Conservation (phyloP, 306 rosid genomes). For the Arachis hypogaea region DNA sequence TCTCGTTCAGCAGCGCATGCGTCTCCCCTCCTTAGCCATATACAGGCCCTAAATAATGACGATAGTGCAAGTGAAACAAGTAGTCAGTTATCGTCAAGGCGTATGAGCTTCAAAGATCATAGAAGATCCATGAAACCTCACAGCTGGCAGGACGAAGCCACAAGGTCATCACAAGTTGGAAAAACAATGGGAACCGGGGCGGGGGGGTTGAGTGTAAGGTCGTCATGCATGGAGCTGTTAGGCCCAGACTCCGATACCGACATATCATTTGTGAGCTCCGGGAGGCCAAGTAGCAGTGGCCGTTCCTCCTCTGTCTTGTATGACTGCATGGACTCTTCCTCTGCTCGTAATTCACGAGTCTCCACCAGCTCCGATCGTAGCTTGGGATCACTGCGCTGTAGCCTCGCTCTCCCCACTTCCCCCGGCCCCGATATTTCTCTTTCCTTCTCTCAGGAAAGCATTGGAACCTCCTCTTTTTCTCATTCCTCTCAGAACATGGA, state of each 20-base stretch:
- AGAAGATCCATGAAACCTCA: slow-evolving; percentile 66
- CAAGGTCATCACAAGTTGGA: slow-evolving; percentile 55
- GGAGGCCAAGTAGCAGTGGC: slow-evolving; percentile 65
- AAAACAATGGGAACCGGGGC: slow-evolving; percentile 34
- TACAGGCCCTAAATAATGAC: slow-evolving; percentile 42
- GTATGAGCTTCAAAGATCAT: slow-evolving; percentile 46
- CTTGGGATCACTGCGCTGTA: slow-evolving; percentile 50
- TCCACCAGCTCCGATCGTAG: slow-evolving; percentile 81
- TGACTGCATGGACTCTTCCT: slow-evolving; percentile 56
- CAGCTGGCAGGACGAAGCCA: slow-evolving; percentile 52
- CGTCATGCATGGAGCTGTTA: slow-evolving; percentile 47
- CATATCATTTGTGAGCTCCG: slow-evolving; percentile 86
- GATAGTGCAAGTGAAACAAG: slow-evolving; percentile 16
- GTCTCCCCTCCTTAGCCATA: slow-evolving; percentile 65
- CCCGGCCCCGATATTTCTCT: slow-evolving; percentile 47
- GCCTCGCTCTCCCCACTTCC: slow-evolving; percentile 44
- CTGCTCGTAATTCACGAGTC: slow-evolving; percentile 50
- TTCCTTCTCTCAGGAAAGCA: slow-evolving; percentile 59
- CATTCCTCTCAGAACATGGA: slow-evolving; percentile 72
- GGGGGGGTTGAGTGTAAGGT: slow-evolving; percentile 43
- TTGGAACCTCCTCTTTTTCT: slow-evolving; percentile 62
- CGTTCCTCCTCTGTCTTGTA: slow-evolving; percentile 56
- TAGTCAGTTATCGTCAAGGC: slow-evolving; percentile 40
- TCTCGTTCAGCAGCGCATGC: slow-evolving; percentile 61
- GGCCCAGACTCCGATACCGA: slow-evolving; percentile 68